Conservation (phyloP, 1,139 yeast genomes). For the Candida albicans region DNA sequence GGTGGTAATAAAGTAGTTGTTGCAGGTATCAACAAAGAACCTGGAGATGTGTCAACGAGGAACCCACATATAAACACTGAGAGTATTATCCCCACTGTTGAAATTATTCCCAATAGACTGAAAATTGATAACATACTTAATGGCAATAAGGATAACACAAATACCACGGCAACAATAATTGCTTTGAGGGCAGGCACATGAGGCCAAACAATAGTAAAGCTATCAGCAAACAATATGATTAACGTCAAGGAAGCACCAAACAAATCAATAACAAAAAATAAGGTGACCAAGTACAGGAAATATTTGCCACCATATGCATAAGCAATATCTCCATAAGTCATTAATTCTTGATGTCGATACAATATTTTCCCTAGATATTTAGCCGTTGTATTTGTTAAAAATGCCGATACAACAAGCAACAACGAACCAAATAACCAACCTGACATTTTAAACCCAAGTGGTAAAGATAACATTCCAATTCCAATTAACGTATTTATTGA, state of each 20-base stretch:
- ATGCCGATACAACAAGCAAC: conserved; percentile 56
- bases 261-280: conserved; percentile 72
- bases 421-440: conserved; percentile 76
- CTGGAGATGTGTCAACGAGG: conserved; percentile 54
- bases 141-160: conserved; percentile 71
- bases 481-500: conserved; percentile 85
- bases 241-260: conserved; percentile 77
- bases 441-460: conserved; percentile 73
- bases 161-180: conserved; percentile 45
- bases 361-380: conserved; percentile 39
- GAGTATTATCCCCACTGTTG: conserved; percentile 64
- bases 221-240: conserved; percentile 80
- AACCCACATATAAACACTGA: conserved; percentile 66
- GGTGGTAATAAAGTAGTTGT: conserved; percentile 52
- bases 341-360: conserved; percentile 26
- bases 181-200: conserved; percentile 51
- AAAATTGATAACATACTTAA: conserved; percentile 69
- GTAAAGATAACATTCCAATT: conserved; percentile 80
- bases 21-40: conserved; percentile 63
- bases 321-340: conserved; percentile 50
- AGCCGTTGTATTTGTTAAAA: conserved; percentile 72
- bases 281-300: conserved; percentile 61
- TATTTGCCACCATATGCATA: conserved; percentile 42
- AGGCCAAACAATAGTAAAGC: conserved; percentile 68
- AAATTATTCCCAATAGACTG: conserved; percentile 70